Conservation (phyloP, 2,329 filamentous ascomycete species). For the Ophiosphaerella korrae region DNA sequence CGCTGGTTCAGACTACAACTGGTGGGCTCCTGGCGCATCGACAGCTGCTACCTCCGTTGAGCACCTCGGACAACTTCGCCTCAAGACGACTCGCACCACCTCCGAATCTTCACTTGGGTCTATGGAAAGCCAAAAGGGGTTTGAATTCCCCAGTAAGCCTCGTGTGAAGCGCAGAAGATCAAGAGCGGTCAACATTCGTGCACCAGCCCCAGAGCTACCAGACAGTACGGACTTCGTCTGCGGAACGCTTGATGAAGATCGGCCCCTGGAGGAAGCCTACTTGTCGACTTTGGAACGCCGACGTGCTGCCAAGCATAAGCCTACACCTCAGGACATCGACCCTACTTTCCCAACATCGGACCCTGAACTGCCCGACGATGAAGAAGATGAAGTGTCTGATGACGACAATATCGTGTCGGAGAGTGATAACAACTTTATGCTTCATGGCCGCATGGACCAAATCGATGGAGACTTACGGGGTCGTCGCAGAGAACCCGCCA, state of each 20-base stretch:
- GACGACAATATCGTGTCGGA: constrained; percentile 49
- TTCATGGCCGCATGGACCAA: constrained; percentile 74
- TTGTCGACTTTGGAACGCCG: constrained; percentile 81
- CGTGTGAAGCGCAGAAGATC: constrained; percentile 51
- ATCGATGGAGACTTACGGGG: constrained; percentile 58
- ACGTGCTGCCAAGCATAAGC: constrained; percentile 77
- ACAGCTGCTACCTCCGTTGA: constrained; percentile 60
- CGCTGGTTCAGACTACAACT: constrained; percentile 66
- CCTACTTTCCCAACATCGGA: constrained; percentile 96
- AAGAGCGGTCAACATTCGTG: constrained; percentile 63
- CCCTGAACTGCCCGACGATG: constrained; percentile 79
- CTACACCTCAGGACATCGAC: constrained; percentile 87
- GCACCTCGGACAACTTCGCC: constrained; percentile 55
- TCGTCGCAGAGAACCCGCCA: constrained; percentile 35
- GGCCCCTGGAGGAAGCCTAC: constrained; percentile 92
- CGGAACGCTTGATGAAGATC: constrained; percentile 93
- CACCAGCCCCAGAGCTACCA: constrained; percentile 77
- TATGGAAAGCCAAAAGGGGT: constrained; percentile 44
- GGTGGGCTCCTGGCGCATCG: constrained; percentile 63
- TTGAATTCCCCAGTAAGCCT: constrained; percentile 33
- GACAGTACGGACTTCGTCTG: constrained; percentile 99
- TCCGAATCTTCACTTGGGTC: constrained; percentile 63
- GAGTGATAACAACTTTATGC: constrained; percentile 71
- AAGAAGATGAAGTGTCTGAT: constrained; percentile 58
- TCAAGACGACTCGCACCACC: constrained; percentile 52